A percentile compares a stretch with the other conserved stretches of the same genome.
Evolutionary conservation across 306 rosid species (phyloP).

Genomic region (Vigna radiata): DNA sequence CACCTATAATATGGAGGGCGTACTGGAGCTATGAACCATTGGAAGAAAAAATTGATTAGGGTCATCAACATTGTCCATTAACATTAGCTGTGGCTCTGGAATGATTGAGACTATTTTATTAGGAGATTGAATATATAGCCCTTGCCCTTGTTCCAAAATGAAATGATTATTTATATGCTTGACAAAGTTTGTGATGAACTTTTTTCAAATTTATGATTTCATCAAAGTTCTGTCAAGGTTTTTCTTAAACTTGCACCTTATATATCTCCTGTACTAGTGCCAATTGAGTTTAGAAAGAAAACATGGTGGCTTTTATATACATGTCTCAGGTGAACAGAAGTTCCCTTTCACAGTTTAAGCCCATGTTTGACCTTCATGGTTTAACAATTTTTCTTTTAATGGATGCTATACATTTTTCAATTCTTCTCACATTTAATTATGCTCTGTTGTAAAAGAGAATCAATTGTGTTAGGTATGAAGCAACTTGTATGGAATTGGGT

Average conservation of each 20-base stretch:
- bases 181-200: constrained; percentile 4
- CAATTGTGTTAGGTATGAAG: too few species aligned
- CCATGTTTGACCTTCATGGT: too few species aligned
- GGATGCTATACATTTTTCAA: too few species aligned
- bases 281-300: constrained; percentile 3
- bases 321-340: background rate
- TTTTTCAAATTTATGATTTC: constrained; percentile 24
- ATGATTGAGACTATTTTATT: constrained; percentile 33
- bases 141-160: background rate
- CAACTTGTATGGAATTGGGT: background rate
- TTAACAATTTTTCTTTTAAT: too few species aligned
- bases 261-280: background rate
- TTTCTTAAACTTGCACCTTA: constrained; percentile 3
- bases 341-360: background rate
- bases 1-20: constrained; percentile 84
- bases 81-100: constrained; percentile 11
- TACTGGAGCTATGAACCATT: constrained; percentile 69
- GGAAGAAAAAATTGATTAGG: constrained; percentile 70
- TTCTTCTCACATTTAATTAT: too few species aligned
- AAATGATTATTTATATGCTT: constrained; percentile 6
- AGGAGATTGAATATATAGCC: constrained; percentile 6
- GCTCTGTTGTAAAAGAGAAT: too few species aligned
- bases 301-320: background rate
- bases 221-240: background rate
- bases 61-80: constrained; percentile 13